These are phyloP conservation scores for Rhinocladiella mackenziei DNA, from an alignment of 2,329 filamentous ascomycete genomes.

Conservation along the genomic window DNA sequence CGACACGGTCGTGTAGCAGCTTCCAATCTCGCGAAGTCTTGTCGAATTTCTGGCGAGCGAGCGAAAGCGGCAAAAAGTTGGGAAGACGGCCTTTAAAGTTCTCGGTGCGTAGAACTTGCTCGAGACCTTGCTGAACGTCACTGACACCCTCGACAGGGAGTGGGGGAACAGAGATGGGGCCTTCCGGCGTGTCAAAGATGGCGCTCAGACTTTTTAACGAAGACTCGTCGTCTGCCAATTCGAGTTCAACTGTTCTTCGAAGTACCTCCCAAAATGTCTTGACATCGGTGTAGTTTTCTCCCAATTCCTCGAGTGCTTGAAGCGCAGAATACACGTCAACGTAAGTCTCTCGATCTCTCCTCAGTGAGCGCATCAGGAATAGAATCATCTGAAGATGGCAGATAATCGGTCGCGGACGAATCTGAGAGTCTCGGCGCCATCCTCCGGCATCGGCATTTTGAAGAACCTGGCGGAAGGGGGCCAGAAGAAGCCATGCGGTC, in stretches of 20 bases:
- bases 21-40: slow-evolving; percentile 53
- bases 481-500: slow-evolving; percentile 56
- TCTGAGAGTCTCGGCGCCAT: slow-evolving; percentile 43
- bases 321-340: slow-evolving; percentile 43
- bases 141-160: slow-evolving; percentile 39
- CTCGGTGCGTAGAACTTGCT: slow-evolving; percentile 3
- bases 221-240: slow-evolving; percentile 46
- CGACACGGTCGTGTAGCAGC: slow-evolving; percentile 54
- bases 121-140: slow-evolving; percentile 37
- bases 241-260: slow-evolving; percentile 50
- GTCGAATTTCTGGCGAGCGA: slow-evolving; percentile 57
- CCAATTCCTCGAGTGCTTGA: slow-evolving; percentile 39
- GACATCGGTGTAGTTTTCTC: slow-evolving; percentile 50
- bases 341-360: slow-evolving; percentile 36
- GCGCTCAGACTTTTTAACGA: slow-evolving; percentile 38
- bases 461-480: slow-evolving; percentile 56
- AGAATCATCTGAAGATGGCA: slow-evolving; percentile 51
- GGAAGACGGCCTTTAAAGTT: slow-evolving; percentile 37
- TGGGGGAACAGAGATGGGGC: slow-evolving; percentile 25
- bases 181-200: slow-evolving; percentile 45
- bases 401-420: slow-evolving; percentile 49
- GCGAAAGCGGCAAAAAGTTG: slow-evolving; percentile 52
- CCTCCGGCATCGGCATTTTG: slow-evolving; percentile 49
- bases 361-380: slow-evolving; percentile 47
- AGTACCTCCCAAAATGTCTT: slow-evolving; percentile 54